Evolutionary conservation across 768 basidiomycete species (phyloP), one percentile per base, ranked within the genome.

Genomic region (Boletellus sp.): DNA sequence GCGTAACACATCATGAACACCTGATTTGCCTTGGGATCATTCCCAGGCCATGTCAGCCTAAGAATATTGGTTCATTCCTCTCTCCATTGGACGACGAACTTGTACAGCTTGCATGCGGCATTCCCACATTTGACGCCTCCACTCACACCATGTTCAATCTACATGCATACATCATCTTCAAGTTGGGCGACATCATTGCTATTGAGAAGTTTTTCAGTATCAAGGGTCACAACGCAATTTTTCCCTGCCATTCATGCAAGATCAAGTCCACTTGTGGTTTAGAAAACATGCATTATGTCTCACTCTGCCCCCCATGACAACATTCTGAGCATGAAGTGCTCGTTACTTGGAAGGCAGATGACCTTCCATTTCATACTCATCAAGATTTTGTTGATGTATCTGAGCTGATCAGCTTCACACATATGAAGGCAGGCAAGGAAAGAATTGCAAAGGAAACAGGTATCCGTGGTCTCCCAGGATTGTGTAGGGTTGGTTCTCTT

Each of bases 351-450:
- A 39, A 48, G 6, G 32, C 68, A 0, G 4, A 26, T 1, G 52
- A 67, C 17, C 67, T 78, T 4, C 75, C 75, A 1, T 48, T 73
- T 16, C 59, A 64, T 1, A 64, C 45, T 1, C 70, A 76, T 41
- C 39, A 50, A 1, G 56, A 64, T 7, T 64, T 74, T 16, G 34
- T 71, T 3, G 23, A 37, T 0, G 54, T 65, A 7, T 64, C 65
- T 0, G 8, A 40, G 1, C 34, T 58, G 16, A 64, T 74, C 10
- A 53, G 67, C 19, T 23, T 16, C 4, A 67, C 69, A 1, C 3
- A 34, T 2, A 64, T 62, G 1, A 55, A 60, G 15, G 53, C 52
- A 0, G 56, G 55, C n/a, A 42, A 48, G 6, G 60, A 66, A 7
- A 38, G 49, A 23, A 65, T 66, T 0, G 42, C 66, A 3, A 71